Evolutionary conservation across 768 basidiomycete genomes (phyloP), one percentile per base, ranked within the genome.

Genomic region (Russula olivacea): DNA sequence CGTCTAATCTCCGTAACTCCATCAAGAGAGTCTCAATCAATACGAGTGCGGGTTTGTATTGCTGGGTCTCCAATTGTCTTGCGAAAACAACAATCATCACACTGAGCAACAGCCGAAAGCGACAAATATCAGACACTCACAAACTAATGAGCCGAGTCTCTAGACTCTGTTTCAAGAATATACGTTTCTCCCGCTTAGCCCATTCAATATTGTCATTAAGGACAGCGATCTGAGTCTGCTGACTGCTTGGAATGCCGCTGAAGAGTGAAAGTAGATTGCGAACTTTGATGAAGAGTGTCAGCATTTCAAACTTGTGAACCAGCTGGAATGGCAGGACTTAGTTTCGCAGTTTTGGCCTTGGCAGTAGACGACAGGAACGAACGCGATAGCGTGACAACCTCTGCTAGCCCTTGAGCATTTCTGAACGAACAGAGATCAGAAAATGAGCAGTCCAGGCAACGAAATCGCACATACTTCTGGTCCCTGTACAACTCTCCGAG

Each of bases 321-420:
- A 30, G 55, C 19, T 25, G 52, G 11, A 4, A 34, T 45, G 63
- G 30, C 74, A 87, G 68, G 65, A 93, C 93, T 96, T 66, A 98
- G 84, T 76, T 96, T 96, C 3, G 94, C 94, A 0, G 96, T 97
- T 75, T 98, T 97, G 1, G 94, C 95, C 75, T 98, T 98, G 17
- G 95, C 95, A 0, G 93, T 91, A n/a, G 89, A 88, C 0, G 91
- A 87, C 83, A 96, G 91, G 78, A 95, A 93, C 12, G 74, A 71
- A 0, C 93, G 79, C 0, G 91, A 93, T 30, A 88, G 79, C 0
- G 85, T 89, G 59, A 97, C 91, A 41, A 96, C 86, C 59, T 93
- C 83, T 11, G 93, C 91, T 2, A 98, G 80, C 19, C 89, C 90
- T 64, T 86, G 74, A 21, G 91, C 86, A 77, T 98, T 89, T 70